Evolutionary conservation across 345 rosid species (phyloP).

Genomic region (Cardamine occulta): DNA sequence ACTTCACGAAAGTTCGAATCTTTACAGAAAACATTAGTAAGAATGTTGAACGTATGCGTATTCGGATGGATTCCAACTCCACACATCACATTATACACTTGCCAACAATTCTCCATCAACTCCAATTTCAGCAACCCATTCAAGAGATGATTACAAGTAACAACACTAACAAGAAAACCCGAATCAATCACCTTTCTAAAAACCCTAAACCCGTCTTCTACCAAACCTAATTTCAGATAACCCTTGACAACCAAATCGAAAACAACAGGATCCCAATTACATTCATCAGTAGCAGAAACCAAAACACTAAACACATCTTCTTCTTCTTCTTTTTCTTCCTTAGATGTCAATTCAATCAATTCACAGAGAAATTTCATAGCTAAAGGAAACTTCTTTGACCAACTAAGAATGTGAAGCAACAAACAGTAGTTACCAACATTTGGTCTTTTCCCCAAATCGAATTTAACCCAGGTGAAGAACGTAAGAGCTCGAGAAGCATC

Average conservation of each 20-base stretch:
- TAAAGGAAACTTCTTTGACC: conserved; percentile 52
- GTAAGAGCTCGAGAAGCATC: conserved; percentile 56
- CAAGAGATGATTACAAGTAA: conserved; percentile 79
- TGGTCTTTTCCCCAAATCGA: conserved; percentile 55
- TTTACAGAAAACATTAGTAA: conserved; percentile 70
- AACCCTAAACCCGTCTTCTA: conserved; percentile 49
- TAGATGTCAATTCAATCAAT: conserved; percentile 40
- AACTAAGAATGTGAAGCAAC: conserved; percentile 61
- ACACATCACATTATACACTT: conserved; percentile 70
- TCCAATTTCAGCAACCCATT: conserved; percentile 69
- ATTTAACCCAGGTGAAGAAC: conserved; percentile 68
- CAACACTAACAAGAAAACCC: conserved; percentile 66
- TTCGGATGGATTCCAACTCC: conserved; percentile 64
- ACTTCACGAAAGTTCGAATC: conserved; percentile 54
- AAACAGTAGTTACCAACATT: conserved; percentile 55
- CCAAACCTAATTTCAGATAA: conserved; percentile 55
- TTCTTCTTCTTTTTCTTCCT: conserved; percentile 37
- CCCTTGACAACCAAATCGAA: conserved; percentile 74
- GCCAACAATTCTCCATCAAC: conserved; percentile 63
- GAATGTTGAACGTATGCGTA: conserved; percentile 72
- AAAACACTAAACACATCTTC: conserved; percentile 49
- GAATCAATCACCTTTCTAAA: conserved; percentile 53
- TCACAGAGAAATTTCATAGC: conserved; percentile 65
- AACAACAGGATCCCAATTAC: conserved; percentile 71
- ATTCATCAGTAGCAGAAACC: conserved; percentile 55